Evolutionary conservation across 768 basidiomycete species (phyloP), one percentile per base, ranked within the genome.

Genomic region (Lepiota venenata): DNA sequence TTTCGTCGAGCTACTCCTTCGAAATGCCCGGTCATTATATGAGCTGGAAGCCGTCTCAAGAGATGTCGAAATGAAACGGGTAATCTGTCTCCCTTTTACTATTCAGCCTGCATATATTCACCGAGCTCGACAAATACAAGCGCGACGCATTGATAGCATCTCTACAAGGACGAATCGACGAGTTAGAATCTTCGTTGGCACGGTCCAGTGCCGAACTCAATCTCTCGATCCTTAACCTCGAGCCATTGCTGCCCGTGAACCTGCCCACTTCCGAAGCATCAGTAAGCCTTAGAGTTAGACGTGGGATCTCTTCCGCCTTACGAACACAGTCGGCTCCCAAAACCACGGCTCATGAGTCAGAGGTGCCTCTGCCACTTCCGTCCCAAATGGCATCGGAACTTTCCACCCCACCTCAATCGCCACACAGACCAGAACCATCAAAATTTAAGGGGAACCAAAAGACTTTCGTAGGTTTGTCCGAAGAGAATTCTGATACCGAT

Each of bases 51-150:
- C 77, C 36, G 74, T 83, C 27, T 72, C 69, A 21, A 83, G 83
- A 62, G 71, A 71, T 48, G 82, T 84, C 58, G 82, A 84, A 51
- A 71, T 85, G 25, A 77, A 76, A 55, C 71, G 76, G 57, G 83
- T 83, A 56, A 71, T 66, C 9, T 2, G 21, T 38, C 48, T 38
- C 52, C 44, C 25, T 15, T 48, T 38, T 2, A 25, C n/a, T 47
- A 12, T 44, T 32, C 42, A 58, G 36, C 49, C 40, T 50, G 50
- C 50, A 27, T 55, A 44, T 40, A 16, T 47, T 60, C 22, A 59
- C 38, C 12, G 3, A 7, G 14, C 37, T 22, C 12, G 48, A 38
- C 50, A 9, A 42, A 16, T 16, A 6, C 14, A 56, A 84, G 82
- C 75, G 79, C 53, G 80, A 83, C 45, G 76, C 72, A 50, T 61